Evolutionary conservation across 2,329 filamentous ascomycete genomes (phyloP), one percentile per base, ranked within the genome.

Genomic region (Berkeleyomyces rouxiae): DNA sequence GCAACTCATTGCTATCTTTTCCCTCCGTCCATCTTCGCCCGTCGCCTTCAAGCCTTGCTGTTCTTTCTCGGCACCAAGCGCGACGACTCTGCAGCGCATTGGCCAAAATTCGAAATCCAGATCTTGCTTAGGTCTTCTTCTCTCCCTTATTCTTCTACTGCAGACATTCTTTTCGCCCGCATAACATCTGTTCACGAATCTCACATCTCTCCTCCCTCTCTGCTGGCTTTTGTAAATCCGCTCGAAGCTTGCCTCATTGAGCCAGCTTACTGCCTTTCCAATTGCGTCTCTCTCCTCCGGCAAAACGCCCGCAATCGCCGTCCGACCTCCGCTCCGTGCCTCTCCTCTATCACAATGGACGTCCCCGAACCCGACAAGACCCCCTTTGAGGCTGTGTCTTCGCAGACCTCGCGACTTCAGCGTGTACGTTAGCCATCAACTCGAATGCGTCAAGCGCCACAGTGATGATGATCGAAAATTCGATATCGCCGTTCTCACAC

Each of bases 361-460:
- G 84, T 84, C 70, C 81, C 85, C 66, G 90, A 95, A 78, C 86
- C 89, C 66, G 90, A 96, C 59, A 83, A 88, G 77, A 95, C 90
- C 74, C 90, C 91, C 76, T 96, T 96, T 77, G 88, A 86, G 71
- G 87, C 90, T 67, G 89, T 96, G 71, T 87, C 84, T 69, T 84
- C 87, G 72, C 92, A 96, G 70, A 95, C 90, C 23, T 86, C 84
- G 61, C 85, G 80, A 71, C 76, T 88, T 68, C 81, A 84, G 75
- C 81, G 85, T 75, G 88, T 91, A 76, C 69, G 83, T 77, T 16
- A 33, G 37, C 55, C 37, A 42, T 63, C 7, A 16, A 55, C 33
- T 46, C 13, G 43, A 46, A 11, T 46, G 43, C 43, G 43, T 46
- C 43, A n/a, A 46, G 43, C n/a, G 3, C n/a, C 5, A 13, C 43